Base-by-base conservation (phyloP, 2,329 filamentous ascomycete genomes). In the Ceratocystis diversiconidia region DNA sequence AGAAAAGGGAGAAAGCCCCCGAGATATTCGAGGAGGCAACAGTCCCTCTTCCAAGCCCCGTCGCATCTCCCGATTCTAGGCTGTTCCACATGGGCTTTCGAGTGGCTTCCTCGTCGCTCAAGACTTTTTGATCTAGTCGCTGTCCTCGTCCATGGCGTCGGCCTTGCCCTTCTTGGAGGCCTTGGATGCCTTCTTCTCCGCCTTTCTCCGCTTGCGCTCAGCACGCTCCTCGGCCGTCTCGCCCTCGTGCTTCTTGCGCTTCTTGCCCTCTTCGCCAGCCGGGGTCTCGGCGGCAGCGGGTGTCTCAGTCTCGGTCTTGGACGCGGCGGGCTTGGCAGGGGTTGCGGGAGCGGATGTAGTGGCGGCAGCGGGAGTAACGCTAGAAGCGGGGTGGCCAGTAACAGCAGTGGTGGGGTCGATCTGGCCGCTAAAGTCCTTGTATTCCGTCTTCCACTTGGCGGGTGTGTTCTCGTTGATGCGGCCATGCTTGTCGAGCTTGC, bases 401-500 rank as follows among this genome's bases (percentile, higher is more conserved):
- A 76, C 77, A 63, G 78, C 75, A 17, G 81, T 79, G 50, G 82
- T 82, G 59, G 66, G 63, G 48, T 65, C 50, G 66, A 81, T 76
- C 67, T 77, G 73, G 28, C 77, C 74, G 72, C 82, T 86, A 79
- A 86, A 96, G 79, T 97, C 94, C 78, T 91, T 92, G 83, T 99
- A 99, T 70, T 89, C 88, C 46, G 83, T 78, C 71, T 89, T 91
- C 94, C 94, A 99, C 78, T 94, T 90, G 72, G 91, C 85, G 30
- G 94, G 94, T 4, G 94, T 99, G 69, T 86, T 85, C 75, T 96
- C 92, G 76, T 97, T 99, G 72, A 89, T 77, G 67, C 92, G 87
- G 70, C 94, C 94, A 72, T 85, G 97, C 86, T 99, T 99, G 81
- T 99, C 94, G 68, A 99, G 87, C 79, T 96, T 96, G 76, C 94